Evolutionary conservation across 2,329 filamentous ascomycete genomes (phyloP), one percentile per base, ranked within the genome.

Genomic region (Venturia carpophila): DNA sequence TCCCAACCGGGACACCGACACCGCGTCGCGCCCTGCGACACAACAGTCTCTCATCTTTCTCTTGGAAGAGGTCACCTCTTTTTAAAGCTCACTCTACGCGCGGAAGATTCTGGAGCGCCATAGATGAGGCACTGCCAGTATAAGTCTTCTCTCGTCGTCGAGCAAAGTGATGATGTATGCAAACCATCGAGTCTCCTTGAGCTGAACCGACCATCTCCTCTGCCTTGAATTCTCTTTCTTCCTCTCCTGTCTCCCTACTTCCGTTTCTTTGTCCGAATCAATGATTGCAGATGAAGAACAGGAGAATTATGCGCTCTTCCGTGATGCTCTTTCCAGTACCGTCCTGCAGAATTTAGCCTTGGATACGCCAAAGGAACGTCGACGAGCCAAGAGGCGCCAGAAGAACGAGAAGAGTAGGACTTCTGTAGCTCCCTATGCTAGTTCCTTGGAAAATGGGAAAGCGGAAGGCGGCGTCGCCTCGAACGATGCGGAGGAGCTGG

Each of bases 321-420:
- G 88, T 64, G 91, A 94, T 71, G 90, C 84, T 71, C 78, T 94
- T 67, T 89, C 89, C 10, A 84, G 84, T 19, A 81, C 85, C 0
- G 79, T 94, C 15, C 83, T 93, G 63, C 83, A 85, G 62, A 84
- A 82, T 67, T 82, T 87, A 15, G 72, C 65, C 15, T 63, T 64
- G 0, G 19, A 66, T 60, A 49, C 24, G 41, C 52, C 45, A 60
- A 67, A 63, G 49, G 27, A 17, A 49, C 43, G 37, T 56, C 67
- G 13, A 60, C 49, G 49, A 64, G 60, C 65, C 34, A 67, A 62
- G 27, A 43, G 52, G 3, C 45, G 60, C 4, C 66, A 39, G 43
- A 47, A 30, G 17, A 63, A 42, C 13, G 45, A 9, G 6, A 66
- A 63, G 39, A 65, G 19, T 37, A 39, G 39, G 15, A 15, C 64